Evolutionary conservation across 1,139 yeast genomes (phyloP).

Genomic region (Magnusiomyces paraingens): DNA sequence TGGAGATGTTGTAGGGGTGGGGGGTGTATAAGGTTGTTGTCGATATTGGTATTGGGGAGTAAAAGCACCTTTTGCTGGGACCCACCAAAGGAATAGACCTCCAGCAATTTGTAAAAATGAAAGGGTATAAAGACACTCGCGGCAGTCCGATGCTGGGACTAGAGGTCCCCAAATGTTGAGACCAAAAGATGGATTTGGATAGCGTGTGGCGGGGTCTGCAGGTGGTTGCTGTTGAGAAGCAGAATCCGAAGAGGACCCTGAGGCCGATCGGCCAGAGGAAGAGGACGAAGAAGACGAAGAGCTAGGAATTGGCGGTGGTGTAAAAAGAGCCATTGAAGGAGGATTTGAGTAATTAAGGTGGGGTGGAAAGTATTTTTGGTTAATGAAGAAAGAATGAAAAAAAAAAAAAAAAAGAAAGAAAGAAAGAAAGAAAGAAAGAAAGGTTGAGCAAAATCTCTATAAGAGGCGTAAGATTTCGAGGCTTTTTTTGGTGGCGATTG

Average conservation of each 20-base stretch:
- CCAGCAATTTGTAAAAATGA: conserved; percentile 27
- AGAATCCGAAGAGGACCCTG: too few relatives aligned
- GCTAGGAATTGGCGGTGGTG: not conserved
- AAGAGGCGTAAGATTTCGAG: too few relatives aligned
- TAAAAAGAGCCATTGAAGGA: not conserved
- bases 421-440: too few relatives aligned
- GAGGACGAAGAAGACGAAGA: not conserved
- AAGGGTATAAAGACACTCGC: conserved; percentile 27
- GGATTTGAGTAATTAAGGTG: too few relatives aligned
- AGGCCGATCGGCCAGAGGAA: not conserved
- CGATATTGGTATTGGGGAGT: not conserved
- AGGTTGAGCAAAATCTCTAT: too few relatives aligned
- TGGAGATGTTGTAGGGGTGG: not conserved
- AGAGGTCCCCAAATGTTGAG: conserved; percentile 34
- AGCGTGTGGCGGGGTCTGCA: conserved; percentile 15
- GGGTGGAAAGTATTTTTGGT: too few relatives aligned
- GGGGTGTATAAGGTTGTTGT: not conserved
- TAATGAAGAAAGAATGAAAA: too few relatives aligned
- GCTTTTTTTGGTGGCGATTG: too few relatives aligned
- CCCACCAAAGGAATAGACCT: conserved; percentile 28
- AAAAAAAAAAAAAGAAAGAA: too few relatives aligned
- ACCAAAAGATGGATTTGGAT: conserved; percentile 31
- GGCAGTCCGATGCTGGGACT: conserved; percentile 34
- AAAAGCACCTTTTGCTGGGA: conserved; percentile 24
- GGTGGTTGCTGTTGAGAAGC: conserved; percentile 5